Base-by-base conservation (phyloP, 192 early-diverging fungal species). In the Rhizophagus prolifer region DNA sequence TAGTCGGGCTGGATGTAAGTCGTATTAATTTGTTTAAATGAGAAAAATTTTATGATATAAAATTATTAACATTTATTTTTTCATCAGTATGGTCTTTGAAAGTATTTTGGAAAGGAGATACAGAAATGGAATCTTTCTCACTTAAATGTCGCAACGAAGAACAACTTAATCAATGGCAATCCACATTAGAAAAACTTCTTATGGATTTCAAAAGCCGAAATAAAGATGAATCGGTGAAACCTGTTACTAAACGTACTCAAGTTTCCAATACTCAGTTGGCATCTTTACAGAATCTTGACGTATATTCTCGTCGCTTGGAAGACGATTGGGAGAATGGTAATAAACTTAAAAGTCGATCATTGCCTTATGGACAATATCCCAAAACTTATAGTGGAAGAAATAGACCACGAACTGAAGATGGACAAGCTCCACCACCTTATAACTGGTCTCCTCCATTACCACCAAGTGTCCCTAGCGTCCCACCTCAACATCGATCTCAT, bases 61-160 rank as follows among this genome's bases (percentile, higher is more conserved):
- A 44, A 73, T 90, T 6, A 85, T 87, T 78, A 71, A 78, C 10
- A 31, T 16, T 72, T 31, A n/a, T 58, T 21, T 2, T 31, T 36
- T 58, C 12, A n/a, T 8, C 54, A 76, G 74, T 71, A 12, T 87
- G 81, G 82, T 81, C 81, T 10, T 79, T 95, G 34, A 89, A 90
- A 44, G 92, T 99, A 54, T 95, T 91, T 75, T 99, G 96, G 96
- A 81, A 79, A 47, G 89, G 92, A 58, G 92, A 90, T 41, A 83
- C 84, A 23, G 92, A 93, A 30, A 90, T 93, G 83, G 93, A 95
- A 68, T 87, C 91, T 66, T 96, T 99, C 85, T 89, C 88, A 71
- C 82, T 99, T n/a, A 91, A 92, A 62, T 95, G 95, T 81, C 83
- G 95, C 21, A 94, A 95, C 74, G 91, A 91, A 79, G 97, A 99